Evolutionary conservation across 192 early-diverging fungal genomes (phyloP), one percentile per base, ranked within the genome.

Genomic region (Phycomyces nitens): DNA sequence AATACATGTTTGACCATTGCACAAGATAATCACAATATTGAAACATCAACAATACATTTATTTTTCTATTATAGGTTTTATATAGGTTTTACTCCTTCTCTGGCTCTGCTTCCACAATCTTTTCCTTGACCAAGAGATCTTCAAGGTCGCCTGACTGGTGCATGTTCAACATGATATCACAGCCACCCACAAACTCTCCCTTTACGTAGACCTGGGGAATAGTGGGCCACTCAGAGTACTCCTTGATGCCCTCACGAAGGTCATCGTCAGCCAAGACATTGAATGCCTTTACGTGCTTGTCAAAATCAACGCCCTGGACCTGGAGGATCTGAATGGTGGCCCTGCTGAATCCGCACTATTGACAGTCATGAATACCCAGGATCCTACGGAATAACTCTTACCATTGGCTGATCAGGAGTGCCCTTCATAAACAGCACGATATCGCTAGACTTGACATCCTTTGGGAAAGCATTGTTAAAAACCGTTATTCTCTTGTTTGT

Each of bases 381-480:
- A n/a, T n/a, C n/a, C n/a, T n/a, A n/a, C n/a, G n/a, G n/a, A n/a
- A n/a, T n/a, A n/a, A n/a, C n/a, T 29, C 21, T 57, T 84, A 89
- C 88, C 88, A 90, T 82, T 38, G 96, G 96, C 29, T 84, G 82
- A 58, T 95, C 86, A 56, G 92, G 91, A 53, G 92, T 94, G 73
- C 96, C 96, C 77, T 98, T 98, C 94, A 98, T 97, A 68, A 95
- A 98, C 38, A 98, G 86, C 50, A 92, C 79, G 4, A 98, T 79
- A 62, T 89, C 85, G 75, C 85, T 88, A 5, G 79, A 60, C 39
- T 78, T 78, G 63, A 88, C 73, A n/a, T 84, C 82, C 85, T 84
- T 34, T n/a, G n/a, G n/a, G n/a, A n/a, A n/a, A n/a, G n/a, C n/a
- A n/a, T n/a, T n/a, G n/a, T n/a, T n/a, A n/a, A n/a, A n/a, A n/a